Evolutionary conservation across 2,329 filamentous ascomycete species (phyloP).

Genomic region (Hypoxylon sp.): DNA sequence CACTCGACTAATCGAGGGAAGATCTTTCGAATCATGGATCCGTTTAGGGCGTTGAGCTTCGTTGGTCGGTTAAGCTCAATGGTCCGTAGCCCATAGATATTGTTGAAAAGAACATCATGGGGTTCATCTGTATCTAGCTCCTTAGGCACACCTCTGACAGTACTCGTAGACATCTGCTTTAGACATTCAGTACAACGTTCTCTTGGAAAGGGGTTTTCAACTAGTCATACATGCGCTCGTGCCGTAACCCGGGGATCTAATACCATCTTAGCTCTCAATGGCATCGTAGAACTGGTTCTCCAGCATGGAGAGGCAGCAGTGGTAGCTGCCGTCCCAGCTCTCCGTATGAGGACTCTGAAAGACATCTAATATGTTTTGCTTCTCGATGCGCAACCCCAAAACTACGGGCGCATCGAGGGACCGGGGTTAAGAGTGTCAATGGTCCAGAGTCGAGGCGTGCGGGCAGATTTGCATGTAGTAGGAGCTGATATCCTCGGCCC

Average conservation of each 20-base stretch:
- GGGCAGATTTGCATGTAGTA: slow-evolving; percentile 19
- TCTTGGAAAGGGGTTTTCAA: not conserved
- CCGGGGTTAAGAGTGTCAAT: slow-evolving; percentile 26
- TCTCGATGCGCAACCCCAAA: slow-evolving; percentile 55
- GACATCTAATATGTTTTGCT: slow-evolving; percentile 67
- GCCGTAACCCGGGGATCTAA: slow-evolving; percentile 70
- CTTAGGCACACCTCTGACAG: slow-evolving; percentile 58
- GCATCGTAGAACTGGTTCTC: slow-evolving; percentile 73
- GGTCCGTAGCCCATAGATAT: slow-evolving; percentile 88
- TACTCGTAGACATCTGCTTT: slow-evolving; percentile 57
- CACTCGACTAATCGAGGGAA: slow-evolving; percentile 90
- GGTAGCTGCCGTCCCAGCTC: slow-evolving; percentile 67
- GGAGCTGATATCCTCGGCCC: slow-evolving; percentile 33
- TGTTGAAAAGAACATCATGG: slow-evolving; percentile 94
- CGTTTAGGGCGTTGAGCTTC: slow-evolving; percentile 93
- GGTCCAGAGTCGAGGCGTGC: slow-evolving; percentile 16
- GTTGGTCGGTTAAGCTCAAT: slow-evolving; percentile 94
- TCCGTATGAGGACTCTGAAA: slow-evolving; percentile 66
- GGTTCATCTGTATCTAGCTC: slow-evolving; percentile 78
- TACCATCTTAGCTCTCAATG: slow-evolving; percentile 80
- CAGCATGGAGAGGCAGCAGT: slow-evolving; percentile 61
- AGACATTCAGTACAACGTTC: slow-evolving; percentile 21
- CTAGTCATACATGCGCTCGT: slow-evolving; percentile 64
- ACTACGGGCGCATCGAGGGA: slow-evolving; percentile 55
- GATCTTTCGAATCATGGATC: slow-evolving; percentile 96